Base-by-base conservation (phyloP, 306 rosid genomes). In the Pterocarpus santalinus region DNA sequence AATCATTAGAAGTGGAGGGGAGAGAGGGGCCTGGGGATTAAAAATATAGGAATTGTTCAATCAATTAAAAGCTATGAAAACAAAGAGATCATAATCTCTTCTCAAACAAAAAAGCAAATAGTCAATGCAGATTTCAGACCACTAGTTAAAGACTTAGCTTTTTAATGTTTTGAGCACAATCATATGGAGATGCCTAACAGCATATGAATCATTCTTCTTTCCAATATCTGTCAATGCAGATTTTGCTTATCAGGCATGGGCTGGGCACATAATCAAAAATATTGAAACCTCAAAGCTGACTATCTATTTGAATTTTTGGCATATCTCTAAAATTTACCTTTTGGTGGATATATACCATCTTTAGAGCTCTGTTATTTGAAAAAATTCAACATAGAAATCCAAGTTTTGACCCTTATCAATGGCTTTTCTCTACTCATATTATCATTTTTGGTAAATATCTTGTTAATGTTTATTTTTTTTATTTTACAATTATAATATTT, bases 121-220 rank as follows among this genome's bases (percentile, higher is more conserved):
- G 7, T 60, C 43, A 2, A 47, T 56, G 65, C 63, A 66, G 55
- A 66, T 60, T 43, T 57, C 53, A 82, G 41, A 80, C 57, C 72
- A 80, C 34, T 56, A 64, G 34, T 22, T 15, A 49, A 73, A 35
- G 57, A 32, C 7, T 5, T 5, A 3, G 35, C 58, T 44, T 69
- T 53, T 8, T 73, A 46, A 73, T 61, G 41, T 56, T 77, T 32
- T 5, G 1, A 56, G 17, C 49, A 77, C 64, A 65, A 72, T 34
- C 17, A 55, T 55, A 43, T 69, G 39, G 17, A 79, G 63, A 67
- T 7, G 43, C 10, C 3, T 6, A 17, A 47, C 47, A 76, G 46
- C 39, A 73, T 38, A 73, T 43, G 12, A 12, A 77, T 10, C 65
- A 43, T 65, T 28, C 33, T 65, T 34, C 44, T 69, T 58, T 38